Evolutionary conservation across 2,329 filamentous ascomycete species (phyloP).

Genomic region (Phaeosphaeriaceae sp.): DNA sequence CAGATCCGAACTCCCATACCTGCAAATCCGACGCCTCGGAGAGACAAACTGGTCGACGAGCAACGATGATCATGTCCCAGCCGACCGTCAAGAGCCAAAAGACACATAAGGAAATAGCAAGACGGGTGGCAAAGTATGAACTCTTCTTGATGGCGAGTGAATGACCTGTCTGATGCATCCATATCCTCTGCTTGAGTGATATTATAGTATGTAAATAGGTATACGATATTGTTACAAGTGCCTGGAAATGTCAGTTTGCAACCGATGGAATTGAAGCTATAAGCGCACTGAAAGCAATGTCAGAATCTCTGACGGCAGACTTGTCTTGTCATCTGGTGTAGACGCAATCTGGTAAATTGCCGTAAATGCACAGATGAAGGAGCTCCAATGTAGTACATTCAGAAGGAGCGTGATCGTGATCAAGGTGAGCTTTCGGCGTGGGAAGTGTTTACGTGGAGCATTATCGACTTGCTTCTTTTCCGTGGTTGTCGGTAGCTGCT

Average conservation of each 20-base stretch:
- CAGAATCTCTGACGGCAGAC: conserved; percentile 40
- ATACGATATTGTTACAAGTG: conserved; percentile 43
- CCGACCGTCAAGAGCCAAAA: conserved; percentile 48
- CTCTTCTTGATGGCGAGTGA: conserved; percentile 35
- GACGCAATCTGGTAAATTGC: conserved; percentile 40
- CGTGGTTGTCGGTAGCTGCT: conserved; percentile 19
- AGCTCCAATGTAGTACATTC: conserved; percentile 44
- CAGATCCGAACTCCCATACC: conserved; percentile 43
- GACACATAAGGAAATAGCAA: conserved; percentile 39
- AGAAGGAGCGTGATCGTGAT: conserved; percentile 44
- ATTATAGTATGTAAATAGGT: conserved; percentile 44
- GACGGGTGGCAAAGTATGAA: conserved; percentile 42
- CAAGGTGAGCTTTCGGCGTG: conserved; percentile 41
- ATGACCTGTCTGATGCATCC: conserved; percentile 33
- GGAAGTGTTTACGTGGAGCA: conserved; percentile 20
- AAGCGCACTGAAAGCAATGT: conserved; percentile 40
- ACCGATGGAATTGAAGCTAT: background rate
- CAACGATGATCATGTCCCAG: conserved; percentile 50
- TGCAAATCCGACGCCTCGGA: conserved; percentile 23
- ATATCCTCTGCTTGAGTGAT: conserved; percentile 40
- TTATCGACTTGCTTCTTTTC: conserved; percentile 16
- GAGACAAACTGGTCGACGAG: conserved; percentile 45
- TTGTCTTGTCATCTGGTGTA: conserved; percentile 35
- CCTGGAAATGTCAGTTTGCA: conserved; percentile 30
- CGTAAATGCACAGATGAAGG: conserved; percentile 33